Conservation (phyloP, 2,329 filamentous ascomycete species). For the Onygenales sp. region DNA sequence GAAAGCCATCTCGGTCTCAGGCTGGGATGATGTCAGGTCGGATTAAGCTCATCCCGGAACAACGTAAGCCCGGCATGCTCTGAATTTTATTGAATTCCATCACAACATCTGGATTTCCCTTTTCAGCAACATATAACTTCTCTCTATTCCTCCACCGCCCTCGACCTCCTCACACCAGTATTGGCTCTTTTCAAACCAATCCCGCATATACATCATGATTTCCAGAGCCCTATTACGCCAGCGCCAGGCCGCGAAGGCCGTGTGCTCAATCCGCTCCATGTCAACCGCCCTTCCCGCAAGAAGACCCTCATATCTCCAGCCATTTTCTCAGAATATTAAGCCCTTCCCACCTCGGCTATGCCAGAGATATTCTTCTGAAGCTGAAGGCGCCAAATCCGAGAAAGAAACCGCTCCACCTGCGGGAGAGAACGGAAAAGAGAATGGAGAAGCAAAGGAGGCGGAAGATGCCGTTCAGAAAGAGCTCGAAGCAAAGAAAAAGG, state of each 20-base stretch:
- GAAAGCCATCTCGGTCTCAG: background rate
- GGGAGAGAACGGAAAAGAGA: constrained; percentile 31
- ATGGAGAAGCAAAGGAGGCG: constrained; percentile 29
- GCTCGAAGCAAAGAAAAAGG: constrained; percentile 61
- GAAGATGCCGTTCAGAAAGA: constrained; percentile 52
- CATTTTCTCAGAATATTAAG: constrained; percentile 18
- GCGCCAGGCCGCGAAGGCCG: constrained; percentile 28
- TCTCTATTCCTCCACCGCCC: background rate
- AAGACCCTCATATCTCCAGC: constrained; percentile 25
- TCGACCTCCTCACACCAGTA: background rate
- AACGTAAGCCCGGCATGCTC: background rate
- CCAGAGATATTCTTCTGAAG: constrained; percentile 36
- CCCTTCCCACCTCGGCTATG: constrained; percentile 24
- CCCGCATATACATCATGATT: constrained; percentile 24
- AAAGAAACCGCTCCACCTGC: constrained; percentile 31
- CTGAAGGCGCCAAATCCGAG: constrained; percentile 20
- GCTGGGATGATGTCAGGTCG: background rate
- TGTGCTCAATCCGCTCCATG: constrained; percentile 23
- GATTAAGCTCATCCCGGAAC: background rate
- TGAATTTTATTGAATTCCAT: constrained; percentile 1
- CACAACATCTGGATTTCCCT: background rate
- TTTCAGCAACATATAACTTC: background rate
- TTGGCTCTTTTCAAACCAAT: background rate
- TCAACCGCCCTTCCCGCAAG: constrained; percentile 24
- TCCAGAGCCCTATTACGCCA: constrained; percentile 34